These are phyloP conservation scores for Begonia loranthoides DNA, from an alignment of 306 rosid species.

Conservation along the genomic window DNA sequence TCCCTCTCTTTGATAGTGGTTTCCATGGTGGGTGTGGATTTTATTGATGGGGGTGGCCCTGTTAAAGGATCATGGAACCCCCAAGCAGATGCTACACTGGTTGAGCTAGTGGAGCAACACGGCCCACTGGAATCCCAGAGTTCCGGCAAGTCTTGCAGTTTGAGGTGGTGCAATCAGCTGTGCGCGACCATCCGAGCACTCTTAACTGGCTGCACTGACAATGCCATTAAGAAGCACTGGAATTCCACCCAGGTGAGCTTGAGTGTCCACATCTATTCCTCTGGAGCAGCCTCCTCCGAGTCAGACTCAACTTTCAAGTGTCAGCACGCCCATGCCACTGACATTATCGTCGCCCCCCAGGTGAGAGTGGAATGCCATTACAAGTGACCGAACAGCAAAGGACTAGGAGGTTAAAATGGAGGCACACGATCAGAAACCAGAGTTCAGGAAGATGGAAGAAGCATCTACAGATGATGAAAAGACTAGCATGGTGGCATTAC, in stretches of 20 bases:
- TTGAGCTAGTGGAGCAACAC: conserved; percentile 40
- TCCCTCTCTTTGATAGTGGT: not conserved
- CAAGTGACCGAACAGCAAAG: conserved; percentile 3
- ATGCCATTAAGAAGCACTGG: conserved; percentile 94
- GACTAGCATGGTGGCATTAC: conserved; percentile 21
- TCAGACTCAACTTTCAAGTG: conserved; percentile 20
- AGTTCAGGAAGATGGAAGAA: not conserved
- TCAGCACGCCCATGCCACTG: conserved; percentile 18
- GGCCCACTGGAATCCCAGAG: conserved; percentile 67
- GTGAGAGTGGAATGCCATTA: conserved; percentile 6
- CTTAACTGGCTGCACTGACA: conserved; percentile 77
- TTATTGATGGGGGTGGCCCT: conserved; percentile 12
- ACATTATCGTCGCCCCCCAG: conserved; percentile 27
- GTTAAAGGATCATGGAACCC: conserved; percentile 83
- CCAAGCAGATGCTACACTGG: conserved; percentile 47
- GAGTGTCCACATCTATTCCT: conserved; percentile 1
- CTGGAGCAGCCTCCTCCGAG: conserved; percentile 9
- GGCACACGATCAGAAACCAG: not conserved
- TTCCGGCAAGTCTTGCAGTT: conserved; percentile 77
- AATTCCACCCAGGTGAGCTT: conserved; percentile 41
- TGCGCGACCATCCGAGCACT: conserved; percentile 90
- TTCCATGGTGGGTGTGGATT: not conserved
- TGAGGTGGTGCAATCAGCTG: conserved; percentile 92
- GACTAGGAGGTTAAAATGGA: conserved; percentile 9
- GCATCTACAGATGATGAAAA: conserved; percentile 7